Evolutionary conservation across 108 stramenopile genomes (phyloP), one percentile per base, ranked within the genome.

Genomic region (Mediolabrus comicus): DNA sequence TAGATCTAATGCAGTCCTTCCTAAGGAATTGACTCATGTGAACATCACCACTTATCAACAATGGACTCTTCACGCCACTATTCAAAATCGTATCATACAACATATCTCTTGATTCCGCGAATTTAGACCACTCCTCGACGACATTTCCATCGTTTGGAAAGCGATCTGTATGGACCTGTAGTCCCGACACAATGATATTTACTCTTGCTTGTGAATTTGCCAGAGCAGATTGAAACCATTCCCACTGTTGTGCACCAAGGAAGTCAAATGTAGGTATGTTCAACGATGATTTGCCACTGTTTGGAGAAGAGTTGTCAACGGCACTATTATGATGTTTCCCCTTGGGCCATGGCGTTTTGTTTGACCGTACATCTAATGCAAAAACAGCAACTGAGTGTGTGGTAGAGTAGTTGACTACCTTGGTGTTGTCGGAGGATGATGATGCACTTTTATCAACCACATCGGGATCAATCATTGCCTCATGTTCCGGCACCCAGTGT

Each of bases 161-260:
- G 7, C 84, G 73, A 9, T 86, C 79, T 1, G 89, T 72, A 36
- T 89, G 87, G 12, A 87, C 75, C 64, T 94, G 92, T 9, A 91
- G 36, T 7, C 90, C 90, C 57, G 62, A 85, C 11, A 93, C 86
- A 59, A 95, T 67, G 8, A 95, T 77, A 63, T 93, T 92, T 24
- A 92, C 79, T 26, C 86, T 53, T 7, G 95, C 92, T 1, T 65
- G 70, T 22, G 92, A 91, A 29, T 88, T 76, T 4, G 72, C 41
- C 11, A 95, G 70, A 2, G 87, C 78, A 6, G 76, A 59, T 74
- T 87, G 85, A 31, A 95, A 82, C 95, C 95, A 95, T 61, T 63
- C 69, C 91, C 91, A 95, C 65, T 95, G 95, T 27, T 84, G 63
- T 64, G 78, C 84, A 14, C 94, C 94, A 12, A 95, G 68, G 67